Conservation (phyloP, 108 stramenopile genomes). For the Chaetoceros muelleri region DNA sequence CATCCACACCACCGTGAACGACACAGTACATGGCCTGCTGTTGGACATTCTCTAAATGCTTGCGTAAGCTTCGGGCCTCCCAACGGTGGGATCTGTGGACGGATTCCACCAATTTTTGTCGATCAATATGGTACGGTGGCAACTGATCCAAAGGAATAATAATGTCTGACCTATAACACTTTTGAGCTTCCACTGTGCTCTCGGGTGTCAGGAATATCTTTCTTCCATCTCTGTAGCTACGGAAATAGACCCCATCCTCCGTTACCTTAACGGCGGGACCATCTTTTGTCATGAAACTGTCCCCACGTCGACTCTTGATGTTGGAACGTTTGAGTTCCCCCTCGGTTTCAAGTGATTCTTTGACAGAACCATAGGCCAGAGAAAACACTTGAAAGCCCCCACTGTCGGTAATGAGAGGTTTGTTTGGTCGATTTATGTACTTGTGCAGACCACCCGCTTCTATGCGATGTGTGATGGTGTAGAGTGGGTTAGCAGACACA, state of each 20-base stretch:
- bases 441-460: slow-evolving; percentile 88
- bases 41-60: slow-evolving; percentile 68
- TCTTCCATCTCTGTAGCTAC: slow-evolving; percentile 80
- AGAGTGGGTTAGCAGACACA: too few relatives aligned
- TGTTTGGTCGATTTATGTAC: slow-evolving; percentile 56
- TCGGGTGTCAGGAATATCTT: slow-evolving; percentile 85
- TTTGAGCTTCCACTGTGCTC: slow-evolving; percentile 81
- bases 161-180: slow-evolving; percentile 86
- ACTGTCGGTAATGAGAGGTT: slow-evolving; percentile 85
- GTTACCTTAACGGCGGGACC: slow-evolving; percentile 71
- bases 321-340: slow-evolving; percentile 73
- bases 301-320: slow-evolving; percentile 1
- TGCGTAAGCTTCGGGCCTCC: slow-evolving; percentile 79
- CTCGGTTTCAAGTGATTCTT: slow-evolving; percentile 62
- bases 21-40: slow-evolving; percentile 91
- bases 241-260: slow-evolving; percentile 83
- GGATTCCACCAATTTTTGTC: slow-evolving; percentile 37
- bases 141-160: slow-evolving; percentile 93
- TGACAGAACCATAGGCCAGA: slow-evolving; percentile 72
- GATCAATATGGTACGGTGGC: slow-evolving; percentile 81
- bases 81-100: slow-evolving; percentile 86
- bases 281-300: slow-evolving; percentile 2
- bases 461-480: too few relatives aligned
- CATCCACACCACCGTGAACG: slow-evolving; percentile 85
- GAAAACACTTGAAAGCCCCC: slow-evolving; percentile 93